Evolutionary conservation across 2,329 filamentous ascomycete species (phyloP).

Genomic region (Phoma herbarum): DNA sequence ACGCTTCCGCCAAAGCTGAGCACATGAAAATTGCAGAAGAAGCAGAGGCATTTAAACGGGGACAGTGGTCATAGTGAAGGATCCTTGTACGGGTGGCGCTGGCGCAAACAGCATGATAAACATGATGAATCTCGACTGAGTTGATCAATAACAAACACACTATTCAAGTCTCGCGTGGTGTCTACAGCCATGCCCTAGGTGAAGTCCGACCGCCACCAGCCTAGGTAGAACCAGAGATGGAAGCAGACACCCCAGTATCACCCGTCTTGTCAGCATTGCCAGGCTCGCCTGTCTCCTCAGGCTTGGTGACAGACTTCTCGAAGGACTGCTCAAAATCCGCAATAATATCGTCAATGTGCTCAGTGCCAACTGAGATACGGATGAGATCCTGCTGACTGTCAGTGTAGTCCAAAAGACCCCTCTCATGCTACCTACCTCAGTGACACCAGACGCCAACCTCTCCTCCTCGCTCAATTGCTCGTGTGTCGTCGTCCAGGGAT

Average conservation of each 20-base stretch:
- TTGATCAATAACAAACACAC: no score
- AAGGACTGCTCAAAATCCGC: slow-evolving; percentile 95
- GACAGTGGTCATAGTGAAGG: no score
- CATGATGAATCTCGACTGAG: no score
- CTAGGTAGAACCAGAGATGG: slow-evolving; percentile 44
- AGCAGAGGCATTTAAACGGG: no score
- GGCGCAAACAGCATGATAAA: no score
- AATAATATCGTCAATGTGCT: slow-evolving; percentile 98
- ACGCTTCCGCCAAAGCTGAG: no score
- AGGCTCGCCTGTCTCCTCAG: slow-evolving; percentile 45
- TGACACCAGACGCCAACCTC: slow-evolving; percentile 81
- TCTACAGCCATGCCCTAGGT: neutral
- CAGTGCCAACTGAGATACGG: slow-evolving; percentile 92
- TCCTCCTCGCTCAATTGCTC: slow-evolving; percentile 89
- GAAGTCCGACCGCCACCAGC: neutral
- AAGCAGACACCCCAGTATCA: slow-evolving; percentile 37
- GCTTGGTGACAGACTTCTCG: slow-evolving; percentile 62
- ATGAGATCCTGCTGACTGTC: slow-evolving; percentile 92
- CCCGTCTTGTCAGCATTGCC: slow-evolving; percentile 46
- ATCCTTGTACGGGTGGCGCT: no score
- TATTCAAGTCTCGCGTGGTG: no score
- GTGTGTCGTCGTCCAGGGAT: slow-evolving; percentile 95
- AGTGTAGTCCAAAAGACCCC: no score
- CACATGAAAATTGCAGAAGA: no score
- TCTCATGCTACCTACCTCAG: slow-evolving; percentile 73